Base-by-base conservation (phyloP, 2,329 filamentous ascomycete genomes). In the Sclerotinia nivalis region DNA sequence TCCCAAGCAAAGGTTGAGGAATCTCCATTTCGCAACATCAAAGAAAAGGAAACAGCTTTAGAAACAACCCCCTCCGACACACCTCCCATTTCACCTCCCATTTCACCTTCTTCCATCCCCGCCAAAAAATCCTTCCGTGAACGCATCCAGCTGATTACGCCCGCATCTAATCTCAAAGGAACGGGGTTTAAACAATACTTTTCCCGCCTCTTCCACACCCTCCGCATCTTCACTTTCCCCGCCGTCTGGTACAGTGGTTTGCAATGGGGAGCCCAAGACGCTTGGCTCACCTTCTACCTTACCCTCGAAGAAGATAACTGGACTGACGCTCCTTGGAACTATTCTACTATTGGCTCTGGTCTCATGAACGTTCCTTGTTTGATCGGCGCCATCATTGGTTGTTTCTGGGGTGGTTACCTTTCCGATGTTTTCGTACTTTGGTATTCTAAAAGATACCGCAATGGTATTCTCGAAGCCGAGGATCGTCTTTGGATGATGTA, bases 201-300 rank as follows among this genome's bases (percentile, higher is more conserved):
- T 40, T 76, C 79, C 54, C 85, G 85, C 2, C 79, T 88, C 2
- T 84, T 83, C 73, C 84, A 87, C 73, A 87, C 84, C 0, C 78
- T 88, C 65, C 83, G 85, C n/a, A 80, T 88, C 55, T 87, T 88
- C 75, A 81, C 82, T 1, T 87, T 88, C 71, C 86, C 86, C 0
- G 86, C 86, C 1, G 85, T 88, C 13, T 81, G 86, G 72, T 88
- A 84, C 71, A 84, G 85, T 3, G 86, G 86, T 12, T 76, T 88
- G 34, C 86, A 88, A 74, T 88, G 86, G 86, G 86, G 86, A 5
- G 81, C 84, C 43, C 86, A 88, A 76, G 86, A 87, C 72, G 85
- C 86, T n/a, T 87, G 86, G 78, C 78, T 88, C 31, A 85, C 84
- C 1, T 88, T 88, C 75, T 87, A 88, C 72, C 79, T 87, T 45